These are phyloP conservation scores for Colletotrichum liriopes DNA, from an alignment of 2,329 filamentous ascomycete species.

Conservation along the genomic window DNA sequence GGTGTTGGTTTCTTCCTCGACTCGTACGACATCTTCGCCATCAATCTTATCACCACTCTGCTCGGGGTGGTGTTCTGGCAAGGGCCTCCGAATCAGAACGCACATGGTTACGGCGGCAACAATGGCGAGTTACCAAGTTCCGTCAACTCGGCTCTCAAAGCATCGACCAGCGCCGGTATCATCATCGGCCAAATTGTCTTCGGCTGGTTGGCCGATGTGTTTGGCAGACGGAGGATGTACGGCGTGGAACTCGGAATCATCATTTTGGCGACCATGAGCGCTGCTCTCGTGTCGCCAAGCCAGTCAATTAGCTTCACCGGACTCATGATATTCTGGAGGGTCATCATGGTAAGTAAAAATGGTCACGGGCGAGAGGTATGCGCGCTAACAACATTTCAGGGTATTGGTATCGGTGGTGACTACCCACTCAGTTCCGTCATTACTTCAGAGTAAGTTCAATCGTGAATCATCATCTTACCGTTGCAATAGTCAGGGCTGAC, in stretches of 20 bases:
- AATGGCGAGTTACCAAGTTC: conserved; percentile 72
- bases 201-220: conserved; percentile 82
- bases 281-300: conserved; percentile 74
- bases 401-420: conserved; percentile 85
- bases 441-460: conserved; percentile 75
- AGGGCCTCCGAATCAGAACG: conserved; percentile 52
- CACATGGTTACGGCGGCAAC: conserved; percentile 65
- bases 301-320: conserved; percentile 72
- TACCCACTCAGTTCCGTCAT: conserved; percentile 87
- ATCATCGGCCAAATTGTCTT: conserved; percentile 85
- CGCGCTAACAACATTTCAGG: conserved; percentile 52
- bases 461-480: not conserved
- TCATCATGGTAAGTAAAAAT: conserved; percentile 72
- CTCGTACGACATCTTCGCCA: conserved; percentile 86
- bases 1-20: conserved; percentile 90
- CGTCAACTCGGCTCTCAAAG: conserved; percentile 83
- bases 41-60: conserved; percentile 80
- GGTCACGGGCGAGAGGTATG: not conserved
- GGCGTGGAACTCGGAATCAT: conserved; percentile 83
- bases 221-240: conserved; percentile 87
- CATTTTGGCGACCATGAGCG: conserved; percentile 78
- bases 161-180: conserved; percentile 85
- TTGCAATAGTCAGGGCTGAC: not conserved
- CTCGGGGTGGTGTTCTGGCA: conserved; percentile 85
- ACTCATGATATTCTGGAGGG: conserved; percentile 81